Evolutionary conservation across 176 grass and related monocot species (phyloP).

Genomic region (Carex cristatella): DNA sequence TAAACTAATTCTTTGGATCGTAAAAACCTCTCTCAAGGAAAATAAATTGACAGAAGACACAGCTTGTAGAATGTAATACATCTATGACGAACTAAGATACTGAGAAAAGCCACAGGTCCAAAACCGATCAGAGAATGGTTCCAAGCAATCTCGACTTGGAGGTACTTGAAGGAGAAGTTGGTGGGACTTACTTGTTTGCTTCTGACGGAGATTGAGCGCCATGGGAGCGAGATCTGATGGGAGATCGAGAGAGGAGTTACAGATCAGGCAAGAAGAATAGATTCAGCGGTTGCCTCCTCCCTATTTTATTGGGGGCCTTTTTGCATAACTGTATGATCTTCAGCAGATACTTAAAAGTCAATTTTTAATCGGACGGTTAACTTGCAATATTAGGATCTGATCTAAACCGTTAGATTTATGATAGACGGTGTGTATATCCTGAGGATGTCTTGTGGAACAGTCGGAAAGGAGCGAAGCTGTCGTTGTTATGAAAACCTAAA

Average conservation of each 20-base stretch:
- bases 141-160: neutral
- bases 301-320: neutral
- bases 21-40: neutral
- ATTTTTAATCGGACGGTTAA: no score
- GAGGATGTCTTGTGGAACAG: no score
- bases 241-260: conserved; percentile 2
- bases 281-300: neutral
- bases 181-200: conserved; percentile 11
- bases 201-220: conserved; percentile 30
- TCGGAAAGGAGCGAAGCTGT: neutral
- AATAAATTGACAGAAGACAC: neutral
- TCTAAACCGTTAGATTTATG: no score
- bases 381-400: neutral
- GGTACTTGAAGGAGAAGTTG: neutral
- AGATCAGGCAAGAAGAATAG: neutral
- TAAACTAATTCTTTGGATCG: neutral
- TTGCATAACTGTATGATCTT: neutral
- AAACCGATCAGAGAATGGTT: neutral
- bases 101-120: neutral
- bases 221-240: conserved; percentile 22
- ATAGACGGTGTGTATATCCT: neutral
- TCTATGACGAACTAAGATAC: neutral
- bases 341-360: no score
- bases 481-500: neutral
- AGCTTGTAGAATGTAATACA: neutral